phyloP scores from a whole-genome alignment of 805 yeast species.

The Schwanniomyces vanrijiae region DNA sequence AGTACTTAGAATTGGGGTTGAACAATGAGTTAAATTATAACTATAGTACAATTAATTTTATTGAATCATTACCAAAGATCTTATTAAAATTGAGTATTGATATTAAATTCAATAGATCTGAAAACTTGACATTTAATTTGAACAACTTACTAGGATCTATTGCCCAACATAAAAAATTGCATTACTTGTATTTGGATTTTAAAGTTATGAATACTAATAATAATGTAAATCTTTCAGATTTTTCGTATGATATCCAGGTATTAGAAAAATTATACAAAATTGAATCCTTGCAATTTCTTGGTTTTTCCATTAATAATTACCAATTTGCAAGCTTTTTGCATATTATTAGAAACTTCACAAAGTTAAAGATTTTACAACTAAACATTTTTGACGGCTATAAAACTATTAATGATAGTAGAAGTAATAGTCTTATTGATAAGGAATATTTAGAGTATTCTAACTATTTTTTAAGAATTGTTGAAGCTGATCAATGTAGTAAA shows the following conservation, averaged over 20 bases:
- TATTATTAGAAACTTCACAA: conserved; percentile 2
- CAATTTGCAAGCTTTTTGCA: conserved; percentile 6
- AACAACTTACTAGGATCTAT: conserved; percentile 3
- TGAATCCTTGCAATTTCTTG: conserved; percentile 4
- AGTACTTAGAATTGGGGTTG: conserved; percentile 7
- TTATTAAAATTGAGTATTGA: conserved; percentile 5
- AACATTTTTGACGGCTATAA: conserved; percentile 2
- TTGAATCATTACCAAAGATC: not conserved
- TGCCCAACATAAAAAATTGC: conserved; percentile 4
- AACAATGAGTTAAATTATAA: conserved; percentile 14
- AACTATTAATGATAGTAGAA: not conserved
- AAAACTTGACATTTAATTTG: conserved; percentile 5
- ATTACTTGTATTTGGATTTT: conserved; percentile 6
- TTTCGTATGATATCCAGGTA: conserved; percentile 1
- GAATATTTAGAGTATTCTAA: not conserved
- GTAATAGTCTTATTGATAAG: not conserved
- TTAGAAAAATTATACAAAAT: conserved; percentile 4
- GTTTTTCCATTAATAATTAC: conserved; percentile 9
- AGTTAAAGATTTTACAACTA: conserved; percentile 2
- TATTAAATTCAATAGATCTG: conserved; percentile 6
- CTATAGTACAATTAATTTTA: conserved; percentile 4
- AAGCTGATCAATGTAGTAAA: not conserved
- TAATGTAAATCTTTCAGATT: conserved; percentile 1
- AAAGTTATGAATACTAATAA: not conserved
- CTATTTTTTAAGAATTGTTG: not conserved